Percentiles rank a stretch among this genome's conserved stretches.
These are phyloP conservation scores for Hymenoscyphus occultus DNA, from an alignment of 2,329 filamentous ascomycete species.

Conservation along the genomic window DNA sequence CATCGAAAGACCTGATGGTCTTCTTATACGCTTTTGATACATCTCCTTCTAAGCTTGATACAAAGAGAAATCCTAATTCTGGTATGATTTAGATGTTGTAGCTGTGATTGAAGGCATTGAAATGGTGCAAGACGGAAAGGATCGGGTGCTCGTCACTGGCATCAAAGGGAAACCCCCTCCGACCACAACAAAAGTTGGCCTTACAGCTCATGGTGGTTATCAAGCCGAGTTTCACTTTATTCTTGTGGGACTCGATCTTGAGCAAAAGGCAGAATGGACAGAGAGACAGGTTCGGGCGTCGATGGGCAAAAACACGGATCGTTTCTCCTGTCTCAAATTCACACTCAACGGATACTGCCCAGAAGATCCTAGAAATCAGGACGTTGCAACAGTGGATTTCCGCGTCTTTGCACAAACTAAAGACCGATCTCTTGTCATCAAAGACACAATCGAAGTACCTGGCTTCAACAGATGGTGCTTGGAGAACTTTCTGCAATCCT, in stretches of 20 bases:
- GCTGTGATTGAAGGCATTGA: conserved; percentile 42
- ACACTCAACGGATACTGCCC: conserved; percentile 39
- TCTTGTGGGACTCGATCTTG: conserved; percentile 43
- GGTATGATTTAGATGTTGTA: conserved; percentile 36
- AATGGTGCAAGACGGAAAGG: conserved; percentile 48
- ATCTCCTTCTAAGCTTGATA: too few species aligned
- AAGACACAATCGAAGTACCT: conserved; percentile 28
- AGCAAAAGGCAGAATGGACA: conserved; percentile 44
- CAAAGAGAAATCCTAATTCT: too few species aligned
- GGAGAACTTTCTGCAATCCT: conserved; percentile 26
- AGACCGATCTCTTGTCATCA: conserved; percentile 17
- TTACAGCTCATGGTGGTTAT: conserved; percentile 44
- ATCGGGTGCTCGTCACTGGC: conserved; percentile 44
- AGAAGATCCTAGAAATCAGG: conserved; percentile 43
- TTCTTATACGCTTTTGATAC: too few species aligned
- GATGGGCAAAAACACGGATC: conserved; percentile 36
- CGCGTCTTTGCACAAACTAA: conserved; percentile 47
- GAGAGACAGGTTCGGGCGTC: conserved; percentile 41
- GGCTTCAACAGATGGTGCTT: conserved; percentile 19
- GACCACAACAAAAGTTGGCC: conserved; percentile 42
- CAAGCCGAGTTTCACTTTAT: conserved; percentile 47
- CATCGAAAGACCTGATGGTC: too few species aligned
- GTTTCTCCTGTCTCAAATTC: conserved; percentile 39
- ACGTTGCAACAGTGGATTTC: conserved; percentile 48
- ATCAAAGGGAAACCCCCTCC: conserved; percentile 37